Evolutionary conservation across 2,329 filamentous ascomycete species (phyloP), one percentile per base, ranked within the genome.

Genomic region (Claviceps pazoutovae): DNA sequence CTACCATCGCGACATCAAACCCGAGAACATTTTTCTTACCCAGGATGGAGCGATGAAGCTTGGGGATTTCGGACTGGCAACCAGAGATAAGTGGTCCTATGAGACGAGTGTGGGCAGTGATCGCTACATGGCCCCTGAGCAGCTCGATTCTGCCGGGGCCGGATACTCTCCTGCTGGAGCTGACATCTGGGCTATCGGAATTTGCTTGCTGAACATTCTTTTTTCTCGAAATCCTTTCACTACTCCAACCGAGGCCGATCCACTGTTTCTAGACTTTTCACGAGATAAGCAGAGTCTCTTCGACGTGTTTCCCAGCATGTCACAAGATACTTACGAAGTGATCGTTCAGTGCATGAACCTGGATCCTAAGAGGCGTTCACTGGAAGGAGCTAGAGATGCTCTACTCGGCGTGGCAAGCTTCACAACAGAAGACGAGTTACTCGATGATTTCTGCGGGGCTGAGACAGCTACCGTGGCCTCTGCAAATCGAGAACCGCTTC

Each of bases 41-140:
- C 80, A 90, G 55, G 80, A 84, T 59, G 91, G 91, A 51, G 78
- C 84, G 41, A 86, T 97, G 86, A 98, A 98, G 73, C 82, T 98
- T 38, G 93, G 93, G 62, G 93, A 98, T 68, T 95, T 97, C 66
- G 93, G 93, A 51, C 76, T 98, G 56, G 90, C 90, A 49, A 96
- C 91, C 11, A 86, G 82, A 6, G 88, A 95, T 55, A 76, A 82
- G 60, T 95, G 88, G 89, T 94, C 88, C 23, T 86, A 86, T 61
- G 93, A 98, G 73, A 84, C 85, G 56, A 93, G 87, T 56, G 93
- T 98, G 46, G 93, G 93, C 58, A 97, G 93, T 66, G 93, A 98
- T 66, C 88, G 93, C 52, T 98, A 98, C 73, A 98, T 98, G 93
- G 90, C 93, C 52, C 93, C 93, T 5, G 93, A 98, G 70, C 93